Base-by-base conservation (phyloP, 108 stramenopile species). In the Fragilariopsis cylindrus region DNA sequence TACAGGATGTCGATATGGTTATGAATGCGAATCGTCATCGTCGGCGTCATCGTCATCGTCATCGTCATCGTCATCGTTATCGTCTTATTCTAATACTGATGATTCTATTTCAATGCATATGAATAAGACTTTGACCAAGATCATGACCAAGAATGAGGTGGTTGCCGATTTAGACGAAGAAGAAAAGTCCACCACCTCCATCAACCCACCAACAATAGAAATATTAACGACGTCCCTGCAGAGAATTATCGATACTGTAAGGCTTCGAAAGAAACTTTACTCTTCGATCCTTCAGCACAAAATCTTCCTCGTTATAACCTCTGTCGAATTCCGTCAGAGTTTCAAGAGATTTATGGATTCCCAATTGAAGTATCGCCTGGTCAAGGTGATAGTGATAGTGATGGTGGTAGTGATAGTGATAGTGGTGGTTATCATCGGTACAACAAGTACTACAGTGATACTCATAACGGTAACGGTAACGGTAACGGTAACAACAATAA, bases 1-100 rank as follows among this genome's bases (percentile, higher is more conserved):
- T 39, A 30, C 30, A 30, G 30, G 30, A 30, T 84, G 83, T 71
- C 67, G 60, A 4, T 60, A 54, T 72, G 83, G 83, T 3, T 84
- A 76, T 47, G 39, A 72, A 41, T 84, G 83, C 46, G 75, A 16
- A 21, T 12, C n/a, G 21, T 30, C 6, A 63, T 39, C 5, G 15
- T 39, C 42, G 21, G 5, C 21, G 42, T 7, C 7, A 9, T 48
- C 56, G 7, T 30, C 57, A 40, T 58, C 57, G 40, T 40, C 15
- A 30, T 58, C 8, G n/a, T 58, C 13, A 15, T 13, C 2, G 15
- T 15, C 2, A 11, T 15, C 52, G 52, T 15, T 0, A 15, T 53
- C 15, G 52, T 15, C 52, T 13, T 13, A 13, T 11, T 53, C 52
- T 30, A 30, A 30, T 30, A 30, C 1, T 30, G 30, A 30, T 30